Percentiles rank a stretch among this genome's conserved stretches.
Conservation (phyloP, 371 early-diverging fungal species). For the Mucor circinelloides region DNA sequence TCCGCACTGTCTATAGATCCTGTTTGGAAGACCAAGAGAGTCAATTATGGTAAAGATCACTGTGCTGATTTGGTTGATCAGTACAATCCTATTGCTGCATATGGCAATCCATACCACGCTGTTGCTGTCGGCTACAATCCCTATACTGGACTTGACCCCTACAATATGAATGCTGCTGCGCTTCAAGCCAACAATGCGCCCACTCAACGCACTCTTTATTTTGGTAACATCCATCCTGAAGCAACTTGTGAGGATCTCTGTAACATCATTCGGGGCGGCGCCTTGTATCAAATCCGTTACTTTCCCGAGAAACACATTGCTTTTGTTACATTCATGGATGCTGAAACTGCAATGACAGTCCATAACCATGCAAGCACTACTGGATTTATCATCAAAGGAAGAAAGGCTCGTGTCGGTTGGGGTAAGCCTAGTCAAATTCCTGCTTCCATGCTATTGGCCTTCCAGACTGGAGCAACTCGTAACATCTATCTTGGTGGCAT, state of each 20-base stretch:
- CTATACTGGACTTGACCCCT: slow-evolving; percentile 11
- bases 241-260: slow-evolving; percentile 79
- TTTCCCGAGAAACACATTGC: slow-evolving; percentile 76
- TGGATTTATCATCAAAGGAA: slow-evolving; percentile 67
- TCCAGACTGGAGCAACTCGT: slow-evolving; percentile 72
- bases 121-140: not conserved
- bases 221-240: slow-evolving; percentile 75
- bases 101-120: not conserved
- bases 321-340: slow-evolving; percentile 85
- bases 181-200: not conserved
- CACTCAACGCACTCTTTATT: slow-evolving; percentile 61
- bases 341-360: slow-evolving; percentile 64
- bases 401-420: slow-evolving; percentile 78
- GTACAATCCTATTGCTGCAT: not conserved
- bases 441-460: slow-evolving; percentile 52
- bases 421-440: slow-evolving; percentile 70
- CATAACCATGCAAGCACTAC: slow-evolving; percentile 54
- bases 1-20: slow-evolving; percentile 46
- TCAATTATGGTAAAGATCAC: slow-evolving; percentile 80
- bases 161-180: not conserved
- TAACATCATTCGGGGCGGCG: slow-evolving; percentile 84
- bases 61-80: slow-evolving; percentile 48
- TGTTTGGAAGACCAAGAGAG: slow-evolving; percentile 50
- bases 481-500: slow-evolving; percentile 80
- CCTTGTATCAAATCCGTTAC: slow-evolving; percentile 72